Conservation (phyloP, 108 stramenopile genomes). For the Skeletonema potamos region DNA sequence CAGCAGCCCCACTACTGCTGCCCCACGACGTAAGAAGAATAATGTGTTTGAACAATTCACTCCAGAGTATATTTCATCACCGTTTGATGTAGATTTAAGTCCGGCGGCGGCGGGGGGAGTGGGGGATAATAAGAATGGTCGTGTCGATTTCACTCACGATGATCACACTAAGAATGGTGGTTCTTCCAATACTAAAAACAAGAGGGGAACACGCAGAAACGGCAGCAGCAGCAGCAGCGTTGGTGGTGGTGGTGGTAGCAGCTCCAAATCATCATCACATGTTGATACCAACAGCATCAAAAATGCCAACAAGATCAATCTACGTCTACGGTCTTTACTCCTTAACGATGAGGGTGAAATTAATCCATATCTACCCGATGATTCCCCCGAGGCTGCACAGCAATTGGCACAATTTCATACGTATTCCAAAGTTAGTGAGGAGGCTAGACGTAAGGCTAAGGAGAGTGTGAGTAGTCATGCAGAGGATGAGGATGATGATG, state of each 20-base stretch:
- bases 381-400: constrained; percentile 41
- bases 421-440: constrained; percentile 37
- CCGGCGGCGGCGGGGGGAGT: neutral
- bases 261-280: too few relatives aligned
- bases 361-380: constrained; percentile 22
- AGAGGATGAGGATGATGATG: constrained; percentile 8
- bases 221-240: neutral
- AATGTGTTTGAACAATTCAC: constrained; percentile 46
- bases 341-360: constrained; percentile 41
- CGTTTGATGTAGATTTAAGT: constrained; percentile 21
- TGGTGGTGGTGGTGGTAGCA: too few relatives aligned
- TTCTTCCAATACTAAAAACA: neutral
- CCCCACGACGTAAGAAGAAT: neutral
- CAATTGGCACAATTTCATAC: constrained; percentile 39
- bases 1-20: neutral
- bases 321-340: constrained; percentile 29
- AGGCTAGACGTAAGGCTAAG: constrained; percentile 40
- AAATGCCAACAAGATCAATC: constrained; percentile 14
- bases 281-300: neutral
- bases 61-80: constrained; percentile 9
- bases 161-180: neutral
- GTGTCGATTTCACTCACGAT: neutral
- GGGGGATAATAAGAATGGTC: neutral
- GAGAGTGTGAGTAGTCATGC: constrained; percentile 17
- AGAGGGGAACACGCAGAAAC: neutral